Evolutionary conservation across 352 stramenopile species (phyloP), one percentile per base, ranked within the genome.

Genomic region (Globisporangium acanthophoron): DNA sequence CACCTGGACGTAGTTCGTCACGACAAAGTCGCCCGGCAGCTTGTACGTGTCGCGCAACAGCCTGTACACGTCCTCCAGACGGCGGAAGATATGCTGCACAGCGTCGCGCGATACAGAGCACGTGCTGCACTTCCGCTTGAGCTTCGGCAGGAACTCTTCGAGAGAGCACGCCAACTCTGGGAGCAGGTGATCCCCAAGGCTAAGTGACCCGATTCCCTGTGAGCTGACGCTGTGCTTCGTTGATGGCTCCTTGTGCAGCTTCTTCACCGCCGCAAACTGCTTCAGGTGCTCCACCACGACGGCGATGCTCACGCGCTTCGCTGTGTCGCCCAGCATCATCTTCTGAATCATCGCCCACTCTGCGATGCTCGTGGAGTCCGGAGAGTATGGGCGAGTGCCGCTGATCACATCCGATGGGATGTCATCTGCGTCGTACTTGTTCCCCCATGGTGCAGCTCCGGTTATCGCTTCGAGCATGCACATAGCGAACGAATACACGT

Each of bases 381-480:
- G 45, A 6, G 11, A 6, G 16, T 21, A 5, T 3, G 45, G 45
- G 16, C 45, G 45, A 50, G 8, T 18, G 20, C 24, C n/a, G 12
- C 6, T 27, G 9, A 24, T 33, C 5, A 50, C 21, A 31, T 27
- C 20, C 16, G 11, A 8, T 0, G 45, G 18, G 24, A 50, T 27
- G 24, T 35, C n/a, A 11, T 33, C 15, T 16, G 20, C 0, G 45
- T 50, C 21, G 45, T 31, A 16, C 8, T 44, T n/a, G 13, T 40
- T 15, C 9, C 31, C 18, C 27, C 54, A 60, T 24, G 54, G 27
- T 5, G 20, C 11, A 15, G 24, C 33, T 0, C 29, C 54, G 3
- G 41, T 60, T 16, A 54, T 11, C 4, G 27, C 46, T 41, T 60
- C 54, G 41, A 60, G 5, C 20, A 27, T 40, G n/a, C 37, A 49